These are phyloP conservation scores for Haematococcus sp. DNA, from an alignment of 139 green algal species.

Conservation along the genomic window DNA sequence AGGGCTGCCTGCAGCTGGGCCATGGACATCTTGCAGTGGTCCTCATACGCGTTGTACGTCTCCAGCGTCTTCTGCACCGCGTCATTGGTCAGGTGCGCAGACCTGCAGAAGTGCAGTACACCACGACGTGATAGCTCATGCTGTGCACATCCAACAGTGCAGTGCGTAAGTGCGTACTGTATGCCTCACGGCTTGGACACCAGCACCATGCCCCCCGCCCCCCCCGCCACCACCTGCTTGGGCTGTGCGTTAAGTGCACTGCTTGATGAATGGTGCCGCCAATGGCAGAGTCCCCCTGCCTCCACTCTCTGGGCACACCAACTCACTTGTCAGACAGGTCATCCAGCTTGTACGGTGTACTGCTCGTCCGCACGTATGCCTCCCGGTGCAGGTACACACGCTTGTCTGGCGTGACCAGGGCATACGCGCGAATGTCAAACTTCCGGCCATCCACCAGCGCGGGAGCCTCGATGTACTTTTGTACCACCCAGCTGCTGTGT, in stretches of 20 bases:
- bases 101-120: no score
- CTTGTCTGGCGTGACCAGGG: slow-evolving; percentile 35
- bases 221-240: no score
- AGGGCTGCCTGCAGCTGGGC: slow-evolving; percentile 25
- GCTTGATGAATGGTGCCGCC: no score
- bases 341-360: slow-evolving; percentile 38
- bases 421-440: slow-evolving; percentile 57
- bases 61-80: slow-evolving; percentile 54
- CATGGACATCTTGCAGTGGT: slow-evolving; percentile 57
- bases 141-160: no score
- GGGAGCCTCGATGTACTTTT: slow-evolving; percentile 63
- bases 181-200: neutral
- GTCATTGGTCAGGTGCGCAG: slow-evolving; percentile 60
- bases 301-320: no score
- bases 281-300: no score
- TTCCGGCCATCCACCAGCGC: slow-evolving; percentile 54
- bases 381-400: slow-evolving; percentile 43
- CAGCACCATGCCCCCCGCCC: no score
- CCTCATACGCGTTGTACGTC: slow-evolving; percentile 48
- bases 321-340: slow-evolving; percentile 48
- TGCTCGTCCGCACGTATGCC: slow-evolving; percentile 51
- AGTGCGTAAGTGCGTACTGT: neutral
- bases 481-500: slow-evolving; percentile 44
- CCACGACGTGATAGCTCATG: no score
- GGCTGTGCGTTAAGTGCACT: no score